phyloP scores from a whole-genome alignment of 192 early-diverging fungal species.

The Entomortierella chlamydospora region DNA sequence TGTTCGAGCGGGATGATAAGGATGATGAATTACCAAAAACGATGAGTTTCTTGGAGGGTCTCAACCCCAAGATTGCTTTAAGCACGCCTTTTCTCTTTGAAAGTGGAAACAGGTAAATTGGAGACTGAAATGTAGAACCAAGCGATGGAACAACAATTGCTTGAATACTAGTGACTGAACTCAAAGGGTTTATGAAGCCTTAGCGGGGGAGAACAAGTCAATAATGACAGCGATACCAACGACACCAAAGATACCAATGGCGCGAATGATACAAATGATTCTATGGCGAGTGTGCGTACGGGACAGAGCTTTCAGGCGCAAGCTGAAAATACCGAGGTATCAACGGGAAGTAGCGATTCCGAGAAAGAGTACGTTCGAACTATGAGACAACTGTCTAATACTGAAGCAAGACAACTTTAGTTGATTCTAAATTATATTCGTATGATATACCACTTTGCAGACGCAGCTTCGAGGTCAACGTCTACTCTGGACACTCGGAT shows the following conservation, averaged over 20 bases:
- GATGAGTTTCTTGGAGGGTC: slow-evolving; percentile 41
- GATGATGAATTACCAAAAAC: slow-evolving; percentile 48
- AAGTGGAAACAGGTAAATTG: slow-evolving; percentile 8
- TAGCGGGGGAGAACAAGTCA: background rate
- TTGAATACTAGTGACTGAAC: background rate
- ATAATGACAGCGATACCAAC: background rate
- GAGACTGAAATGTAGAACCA: background rate
- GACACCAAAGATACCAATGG: background rate
- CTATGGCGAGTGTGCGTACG: background rate
- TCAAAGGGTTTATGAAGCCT: background rate
- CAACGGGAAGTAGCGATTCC: slow-evolving; percentile 32
- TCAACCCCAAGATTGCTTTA: background rate
- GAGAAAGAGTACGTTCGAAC: slow-evolving; percentile 39
- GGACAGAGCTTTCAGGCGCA: background rate
- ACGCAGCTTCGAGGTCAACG: slow-evolving; percentile 45
- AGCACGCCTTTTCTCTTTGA: slow-evolving; percentile 26
- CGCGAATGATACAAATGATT: slow-evolving; percentile 10
- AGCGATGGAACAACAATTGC: no score
- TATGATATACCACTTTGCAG: no score
- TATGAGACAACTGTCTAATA: background rate
- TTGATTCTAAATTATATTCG: no score
- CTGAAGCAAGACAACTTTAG: background rate
- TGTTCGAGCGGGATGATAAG: slow-evolving; percentile 52
- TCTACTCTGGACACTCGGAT: slow-evolving; percentile 27
- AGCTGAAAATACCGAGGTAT: slow-evolving; percentile 1